Conservation (phyloP, 225 moss, liverwort and hornwort genomes). For the Takakia lepidozioides region DNA sequence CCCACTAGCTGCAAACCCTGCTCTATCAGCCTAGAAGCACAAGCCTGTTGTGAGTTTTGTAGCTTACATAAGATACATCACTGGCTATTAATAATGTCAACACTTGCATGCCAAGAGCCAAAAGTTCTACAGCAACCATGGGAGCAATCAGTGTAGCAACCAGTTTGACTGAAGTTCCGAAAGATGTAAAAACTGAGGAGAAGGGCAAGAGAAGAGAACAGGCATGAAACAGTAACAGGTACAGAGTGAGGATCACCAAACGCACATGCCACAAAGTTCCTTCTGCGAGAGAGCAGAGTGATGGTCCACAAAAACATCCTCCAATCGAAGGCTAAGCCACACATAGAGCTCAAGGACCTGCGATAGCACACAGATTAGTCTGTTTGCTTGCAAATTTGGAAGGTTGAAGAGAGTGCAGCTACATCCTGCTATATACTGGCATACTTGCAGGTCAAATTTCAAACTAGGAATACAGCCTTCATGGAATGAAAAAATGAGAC, state of each 20-base stretch:
- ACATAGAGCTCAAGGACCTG: conserved; percentile 30
- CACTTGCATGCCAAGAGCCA: not conserved
- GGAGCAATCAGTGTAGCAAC: too few relatives aligned
- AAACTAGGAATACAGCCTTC: too few relatives aligned
- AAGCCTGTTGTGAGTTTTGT: not conserved
- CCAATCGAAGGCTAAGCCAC: conserved; percentile 24
- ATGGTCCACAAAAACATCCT: conserved; percentile 20
- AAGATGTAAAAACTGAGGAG: too few relatives aligned
- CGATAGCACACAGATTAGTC: not conserved
- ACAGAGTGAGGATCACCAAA: not conserved
- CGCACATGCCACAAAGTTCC: conserved; percentile 26
- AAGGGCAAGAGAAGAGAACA: not conserved
- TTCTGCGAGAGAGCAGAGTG: conserved; percentile 16
- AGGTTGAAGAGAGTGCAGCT: too few relatives aligned
- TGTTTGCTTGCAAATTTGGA: too few relatives aligned
- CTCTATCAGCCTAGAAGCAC: conserved; percentile 17
- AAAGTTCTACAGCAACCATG: not conserved
- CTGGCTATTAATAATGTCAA: not conserved
- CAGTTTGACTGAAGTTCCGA: too few relatives aligned
- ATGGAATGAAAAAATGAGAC: too few relatives aligned
- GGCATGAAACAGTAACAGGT: not conserved
- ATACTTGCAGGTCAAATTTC: too few relatives aligned
- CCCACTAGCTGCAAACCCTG: conserved; percentile 24
- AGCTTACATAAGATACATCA: not conserved
- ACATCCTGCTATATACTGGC: too few relatives aligned